phyloP scores from a whole-genome alignment of 352 stramenopile genomes.

The Phytophthora cactorum region DNA sequence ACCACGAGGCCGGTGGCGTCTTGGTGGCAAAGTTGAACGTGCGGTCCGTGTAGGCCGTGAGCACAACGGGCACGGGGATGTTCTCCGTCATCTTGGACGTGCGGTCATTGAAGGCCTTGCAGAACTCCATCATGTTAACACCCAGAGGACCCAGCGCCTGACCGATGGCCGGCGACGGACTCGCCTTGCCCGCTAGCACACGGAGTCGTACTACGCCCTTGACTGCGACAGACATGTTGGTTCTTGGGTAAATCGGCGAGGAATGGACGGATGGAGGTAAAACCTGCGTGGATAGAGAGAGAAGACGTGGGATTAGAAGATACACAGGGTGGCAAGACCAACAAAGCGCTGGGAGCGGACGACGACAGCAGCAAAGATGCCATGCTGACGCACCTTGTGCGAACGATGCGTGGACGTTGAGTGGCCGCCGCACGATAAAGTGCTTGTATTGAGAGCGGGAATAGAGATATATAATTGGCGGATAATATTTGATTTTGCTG shows the following conservation, averaged over 20 bases:
- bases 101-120: constrained; percentile 98
- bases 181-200: constrained; percentile 85
- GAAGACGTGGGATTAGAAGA: constrained; percentile 18
- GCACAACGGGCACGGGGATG: constrained; percentile 92
- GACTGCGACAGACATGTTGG: constrained; percentile 52
- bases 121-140: constrained; percentile 99
- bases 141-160: constrained; percentile 96
- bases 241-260: constrained; percentile 13
- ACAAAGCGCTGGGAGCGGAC: neutral
- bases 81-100: constrained; percentile 93
- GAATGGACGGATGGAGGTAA: constrained; percentile 1
- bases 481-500: neutral
- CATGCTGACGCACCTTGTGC: constrained; percentile 16
- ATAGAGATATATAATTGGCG: constrained; percentile 14
- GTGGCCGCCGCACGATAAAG: constrained; percentile 30
- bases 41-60: constrained; percentile 94
- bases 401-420: constrained; percentile 27
- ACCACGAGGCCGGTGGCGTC: constrained; percentile 95
- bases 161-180: constrained; percentile 87
- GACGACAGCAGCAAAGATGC: neutral
- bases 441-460: constrained; percentile 16
- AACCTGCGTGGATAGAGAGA: constrained; percentile 14
- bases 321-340: neutral
- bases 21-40: constrained; percentile 97
- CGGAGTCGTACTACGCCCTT: constrained; percentile 89